Conservation (phyloP, 257 asterid species). For the Solanum commersonii region DNA sequence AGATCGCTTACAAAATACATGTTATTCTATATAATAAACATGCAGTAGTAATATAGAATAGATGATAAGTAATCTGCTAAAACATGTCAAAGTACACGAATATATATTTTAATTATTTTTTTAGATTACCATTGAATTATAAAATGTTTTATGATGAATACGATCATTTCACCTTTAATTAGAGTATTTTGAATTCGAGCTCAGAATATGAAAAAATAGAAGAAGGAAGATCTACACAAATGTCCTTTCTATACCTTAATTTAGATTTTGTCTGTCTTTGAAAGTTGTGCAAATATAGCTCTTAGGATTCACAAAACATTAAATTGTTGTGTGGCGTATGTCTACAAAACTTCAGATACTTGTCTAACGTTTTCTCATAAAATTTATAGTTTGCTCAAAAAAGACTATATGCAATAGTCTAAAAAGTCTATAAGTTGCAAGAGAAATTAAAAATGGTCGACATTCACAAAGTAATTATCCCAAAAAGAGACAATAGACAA, state of each 20-base stretch:
- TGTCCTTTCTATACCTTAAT: background rate
- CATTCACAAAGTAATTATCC: background rate
- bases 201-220: background rate
- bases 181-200: background rate
- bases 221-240: background rate
- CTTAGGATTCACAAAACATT: background rate
- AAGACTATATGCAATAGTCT: background rate
- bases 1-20: background rate
- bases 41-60: background rate
- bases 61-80: too few species aligned
- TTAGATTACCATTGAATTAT: background rate
- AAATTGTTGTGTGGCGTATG: background rate
- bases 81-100: background rate
- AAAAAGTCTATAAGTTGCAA: background rate
- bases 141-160: background rate
- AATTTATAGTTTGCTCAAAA: background rate
- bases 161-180: accelerated
- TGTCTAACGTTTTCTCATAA: background rate
- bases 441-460: background rate
- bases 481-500: background rate
- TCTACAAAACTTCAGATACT: background rate
- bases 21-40: background rate
- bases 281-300: background rate
- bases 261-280: background rate
- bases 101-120: background rate